Evolutionary conservation across 139 green algal species (phyloP).

Genomic region (Chlamydomonas urium): DNA sequence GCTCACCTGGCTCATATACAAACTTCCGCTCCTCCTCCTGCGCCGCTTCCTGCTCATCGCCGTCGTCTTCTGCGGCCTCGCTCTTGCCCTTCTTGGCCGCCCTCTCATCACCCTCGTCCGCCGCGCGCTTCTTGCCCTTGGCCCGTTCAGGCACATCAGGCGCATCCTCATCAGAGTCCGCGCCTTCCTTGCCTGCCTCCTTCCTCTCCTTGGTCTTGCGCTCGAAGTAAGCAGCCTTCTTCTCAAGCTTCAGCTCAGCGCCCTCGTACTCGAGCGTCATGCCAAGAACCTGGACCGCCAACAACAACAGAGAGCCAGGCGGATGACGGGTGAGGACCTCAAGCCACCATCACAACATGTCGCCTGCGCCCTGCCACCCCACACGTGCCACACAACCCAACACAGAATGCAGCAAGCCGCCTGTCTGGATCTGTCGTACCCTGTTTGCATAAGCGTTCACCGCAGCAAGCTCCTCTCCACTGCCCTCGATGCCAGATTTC

Average conservation of each 20-base stretch:
- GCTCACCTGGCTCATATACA: too few relatives aligned
- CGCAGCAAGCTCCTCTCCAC: too few relatives aligned
- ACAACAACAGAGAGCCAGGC: too few relatives aligned
- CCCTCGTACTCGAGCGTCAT: conserved; percentile 60
- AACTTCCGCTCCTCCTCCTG: too few relatives aligned
- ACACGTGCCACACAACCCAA: too few relatives aligned
- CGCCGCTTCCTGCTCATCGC: neutral
- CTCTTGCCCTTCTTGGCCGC: conserved; percentile 11
- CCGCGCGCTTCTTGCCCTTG: conserved; percentile 13
- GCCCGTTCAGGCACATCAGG: neutral
- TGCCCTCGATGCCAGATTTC: too few relatives aligned
- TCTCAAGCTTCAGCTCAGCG: conserved; percentile 54
- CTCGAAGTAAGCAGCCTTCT: conserved; percentile 63
- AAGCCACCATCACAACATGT: too few relatives aligned
- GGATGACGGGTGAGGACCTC: too few relatives aligned
- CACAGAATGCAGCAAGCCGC: too few relatives aligned
- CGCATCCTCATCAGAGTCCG: neutral
- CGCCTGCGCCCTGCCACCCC: too few relatives aligned
- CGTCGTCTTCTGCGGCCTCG: conserved; percentile 8
- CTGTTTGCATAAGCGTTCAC: too few relatives aligned
- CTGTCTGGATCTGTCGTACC: too few relatives aligned
- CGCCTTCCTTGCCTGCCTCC: neutral
- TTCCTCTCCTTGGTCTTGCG: conserved; percentile 52
- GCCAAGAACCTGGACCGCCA: conserved; percentile 22
- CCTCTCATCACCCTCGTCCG: neutral